These are phyloP conservation scores for Epithele typhae DNA, from an alignment of 768 basidiomycete genomes.

Conservation along the genomic window DNA sequence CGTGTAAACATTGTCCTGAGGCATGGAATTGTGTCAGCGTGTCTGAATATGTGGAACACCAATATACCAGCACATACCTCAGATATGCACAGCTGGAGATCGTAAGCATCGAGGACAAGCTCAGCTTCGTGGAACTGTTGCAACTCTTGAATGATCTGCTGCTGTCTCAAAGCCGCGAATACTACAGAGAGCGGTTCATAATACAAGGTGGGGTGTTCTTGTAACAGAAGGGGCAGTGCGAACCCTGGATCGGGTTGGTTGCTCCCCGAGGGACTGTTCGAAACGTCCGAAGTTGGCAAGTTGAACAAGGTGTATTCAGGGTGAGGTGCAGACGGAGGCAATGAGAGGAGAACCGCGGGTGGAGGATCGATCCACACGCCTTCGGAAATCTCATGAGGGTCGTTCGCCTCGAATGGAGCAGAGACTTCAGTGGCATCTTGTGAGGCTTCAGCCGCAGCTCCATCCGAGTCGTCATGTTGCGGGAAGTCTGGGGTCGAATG, in stretches of 20 bases:
- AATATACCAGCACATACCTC: slow-evolving; percentile 44
- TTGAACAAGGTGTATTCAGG: slow-evolving; percentile 53
- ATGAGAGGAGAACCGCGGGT: slow-evolving; percentile 56
- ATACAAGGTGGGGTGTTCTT: slow-evolving; percentile 64
- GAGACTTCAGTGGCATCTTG: too few species aligned
- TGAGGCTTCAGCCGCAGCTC: too few species aligned
- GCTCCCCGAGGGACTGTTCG: slow-evolving; percentile 15
- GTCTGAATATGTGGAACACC: background rate
- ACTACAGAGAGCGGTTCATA: slow-evolving; percentile 70
- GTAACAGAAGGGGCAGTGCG: slow-evolving; percentile 43
- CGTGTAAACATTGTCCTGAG: slow-evolving; percentile 64
- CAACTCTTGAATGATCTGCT: slow-evolving; percentile 45
- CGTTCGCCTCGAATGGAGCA: slow-evolving; percentile 3
- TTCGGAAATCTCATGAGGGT: slow-evolving; percentile 22
- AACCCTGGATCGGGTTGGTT: background rate
- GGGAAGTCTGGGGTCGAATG: too few species aligned
- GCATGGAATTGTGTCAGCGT: too few species aligned
- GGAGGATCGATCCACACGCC: slow-evolving; percentile 75
- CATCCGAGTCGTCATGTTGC: too few species aligned
- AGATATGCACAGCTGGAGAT: slow-evolving; percentile 56
- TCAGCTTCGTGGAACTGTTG: slow-evolving; percentile 53
- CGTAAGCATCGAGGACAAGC: slow-evolving; percentile 65
- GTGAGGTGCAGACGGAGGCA: slow-evolving; percentile 35
- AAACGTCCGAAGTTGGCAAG: slow-evolving; percentile 29
- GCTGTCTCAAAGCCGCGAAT: slow-evolving; percentile 69